Evolutionary conservation across 2,329 filamentous ascomycete species (phyloP).

Genomic region (Parastagonospora avenae): DNA sequence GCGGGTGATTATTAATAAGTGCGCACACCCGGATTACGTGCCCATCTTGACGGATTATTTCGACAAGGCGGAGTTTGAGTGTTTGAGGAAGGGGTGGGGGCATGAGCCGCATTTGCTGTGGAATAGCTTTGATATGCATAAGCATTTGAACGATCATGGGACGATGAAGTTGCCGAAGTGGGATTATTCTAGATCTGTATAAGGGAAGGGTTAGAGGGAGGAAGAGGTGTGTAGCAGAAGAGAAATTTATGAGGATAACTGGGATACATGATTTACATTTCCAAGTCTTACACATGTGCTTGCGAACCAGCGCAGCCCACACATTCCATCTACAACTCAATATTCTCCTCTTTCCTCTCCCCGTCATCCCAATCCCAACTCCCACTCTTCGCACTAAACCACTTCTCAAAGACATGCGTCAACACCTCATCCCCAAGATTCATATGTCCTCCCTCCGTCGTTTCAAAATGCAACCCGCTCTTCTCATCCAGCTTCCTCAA

Average conservation of each 20-base stretch:
- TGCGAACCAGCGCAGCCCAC: too few relatives aligned
- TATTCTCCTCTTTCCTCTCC: slow-evolving; percentile 17
- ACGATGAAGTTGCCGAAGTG: slow-evolving; percentile 85
- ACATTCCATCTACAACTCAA: slow-evolving; percentile 29
- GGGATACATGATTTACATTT: too few relatives aligned
- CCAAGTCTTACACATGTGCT: too few relatives aligned
- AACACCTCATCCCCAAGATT: slow-evolving; percentile 70
- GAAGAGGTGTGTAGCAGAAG: too few relatives aligned
- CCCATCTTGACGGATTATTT: slow-evolving; percentile 84
- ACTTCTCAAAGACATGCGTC: slow-evolving; percentile 67
- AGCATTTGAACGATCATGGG: slow-evolving; percentile 78
- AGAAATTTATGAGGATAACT: too few relatives aligned
- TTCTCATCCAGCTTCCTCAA: slow-evolving; percentile 78
- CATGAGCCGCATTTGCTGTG: slow-evolving; percentile 88
- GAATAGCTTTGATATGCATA: slow-evolving; percentile 89
- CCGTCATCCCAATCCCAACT: slow-evolving; percentile 7
- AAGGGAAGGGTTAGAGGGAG: too few relatives aligned
- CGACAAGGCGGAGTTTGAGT: slow-evolving; percentile 84
- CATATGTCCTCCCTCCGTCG: slow-evolving; percentile 82
- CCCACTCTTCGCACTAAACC: slow-evolving; percentile 59
- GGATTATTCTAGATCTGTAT: slow-evolving; percentile 39
- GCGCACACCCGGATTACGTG: slow-evolving; percentile 82
- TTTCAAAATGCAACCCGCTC: slow-evolving; percentile 77
- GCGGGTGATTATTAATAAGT: slow-evolving; percentile 84
- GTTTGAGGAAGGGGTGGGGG: slow-evolving; percentile 82